phyloP scores from a whole-genome alignment of 768 basidiomycete species.

The Dictyophora rubrovolvata region DNA sequence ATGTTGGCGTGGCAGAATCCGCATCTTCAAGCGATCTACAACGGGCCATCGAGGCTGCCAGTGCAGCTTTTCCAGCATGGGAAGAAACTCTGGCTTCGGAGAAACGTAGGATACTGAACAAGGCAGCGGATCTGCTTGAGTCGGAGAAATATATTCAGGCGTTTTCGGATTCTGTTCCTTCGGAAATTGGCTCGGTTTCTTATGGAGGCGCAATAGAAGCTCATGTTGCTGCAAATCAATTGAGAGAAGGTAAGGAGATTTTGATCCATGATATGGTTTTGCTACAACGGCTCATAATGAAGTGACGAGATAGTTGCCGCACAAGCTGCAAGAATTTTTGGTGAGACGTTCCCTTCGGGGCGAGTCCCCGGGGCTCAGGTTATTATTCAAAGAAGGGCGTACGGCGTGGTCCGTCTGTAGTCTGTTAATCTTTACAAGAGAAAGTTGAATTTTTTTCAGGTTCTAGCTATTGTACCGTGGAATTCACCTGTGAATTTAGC shows the following conservation, averaged over 20 bases:
- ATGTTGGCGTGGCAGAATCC: conserved; percentile 36
- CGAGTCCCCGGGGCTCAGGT: conserved; percentile 34
- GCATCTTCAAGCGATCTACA: conserved; percentile 33
- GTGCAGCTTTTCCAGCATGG: conserved; percentile 39
- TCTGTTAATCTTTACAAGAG: conserved; percentile 5
- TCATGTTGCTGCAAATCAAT: conserved; percentile 12
- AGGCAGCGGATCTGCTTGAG: conserved; percentile 36
- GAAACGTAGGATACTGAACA: conserved; percentile 35
- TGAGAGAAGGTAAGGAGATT: conserved; percentile 18
- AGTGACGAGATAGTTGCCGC: conserved; percentile 18
- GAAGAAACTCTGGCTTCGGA: conserved; percentile 27
- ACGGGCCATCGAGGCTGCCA: conserved; percentile 36
- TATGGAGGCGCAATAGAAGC: conserved; percentile 20
- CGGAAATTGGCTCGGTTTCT: conserved; percentile 31
- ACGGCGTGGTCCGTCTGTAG: conserved; percentile 35
- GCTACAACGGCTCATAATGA: not conserved
- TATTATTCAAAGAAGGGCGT: conserved; percentile 35
- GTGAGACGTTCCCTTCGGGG: conserved; percentile 33
- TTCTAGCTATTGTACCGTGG: conserved; percentile 46
- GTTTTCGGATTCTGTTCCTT: conserved; percentile 22
- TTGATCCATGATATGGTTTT: not conserved
- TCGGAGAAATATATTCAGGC: conserved; percentile 31
- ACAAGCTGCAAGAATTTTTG: conserved; percentile 29
- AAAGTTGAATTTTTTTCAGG: conserved; percentile 18
- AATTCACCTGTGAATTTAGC: conserved; percentile 40